A percentile compares a stretch with the other conserved stretches of the same genome.
These are phyloP conservation scores for Glycine latifolia DNA, from an alignment of 306 rosid genomes.

Conservation along the genomic window DNA sequence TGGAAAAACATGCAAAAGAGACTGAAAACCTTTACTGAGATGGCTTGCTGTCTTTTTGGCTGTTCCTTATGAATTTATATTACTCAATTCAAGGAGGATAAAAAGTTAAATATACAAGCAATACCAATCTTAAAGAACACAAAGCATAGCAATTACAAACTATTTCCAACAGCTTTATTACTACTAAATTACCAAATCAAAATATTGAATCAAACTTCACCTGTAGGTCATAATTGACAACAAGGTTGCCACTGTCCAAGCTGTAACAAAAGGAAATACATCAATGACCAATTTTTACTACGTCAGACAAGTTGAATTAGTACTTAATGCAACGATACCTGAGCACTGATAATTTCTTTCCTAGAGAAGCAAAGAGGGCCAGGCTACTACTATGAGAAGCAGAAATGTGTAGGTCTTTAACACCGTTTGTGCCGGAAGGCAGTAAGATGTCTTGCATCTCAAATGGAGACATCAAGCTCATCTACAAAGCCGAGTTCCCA, in stretches of 20 bases:
- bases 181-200: constrained; percentile 29
- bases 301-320: constrained; percentile 33
- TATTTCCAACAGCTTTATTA: constrained; percentile 26
- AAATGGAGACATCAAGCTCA: constrained; percentile 82
- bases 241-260: constrained; percentile 67
- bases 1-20: no score
- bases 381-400: constrained; percentile 58
- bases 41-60: constrained; percentile 2
- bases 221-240: constrained; percentile 80
- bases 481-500: constrained; percentile 57
- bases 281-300: constrained; percentile 28
- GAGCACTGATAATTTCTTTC: constrained; percentile 79
- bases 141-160: constrained; percentile 10
- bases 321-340: constrained; percentile 59
- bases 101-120: neutral
- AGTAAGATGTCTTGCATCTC: constrained; percentile 80
- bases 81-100: constrained; percentile 35
- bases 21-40: no score
- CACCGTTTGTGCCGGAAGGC: constrained; percentile 60
- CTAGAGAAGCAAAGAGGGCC: constrained; percentile 75
- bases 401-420: constrained; percentile 79
- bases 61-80: constrained; percentile 16
- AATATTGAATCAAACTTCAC: constrained; percentile 53
- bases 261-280: constrained; percentile 60
- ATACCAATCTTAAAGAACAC: neutral